Base-by-base conservation (phyloP, 345 rosid genomes). In the Bruguiera parviflora region DNA sequence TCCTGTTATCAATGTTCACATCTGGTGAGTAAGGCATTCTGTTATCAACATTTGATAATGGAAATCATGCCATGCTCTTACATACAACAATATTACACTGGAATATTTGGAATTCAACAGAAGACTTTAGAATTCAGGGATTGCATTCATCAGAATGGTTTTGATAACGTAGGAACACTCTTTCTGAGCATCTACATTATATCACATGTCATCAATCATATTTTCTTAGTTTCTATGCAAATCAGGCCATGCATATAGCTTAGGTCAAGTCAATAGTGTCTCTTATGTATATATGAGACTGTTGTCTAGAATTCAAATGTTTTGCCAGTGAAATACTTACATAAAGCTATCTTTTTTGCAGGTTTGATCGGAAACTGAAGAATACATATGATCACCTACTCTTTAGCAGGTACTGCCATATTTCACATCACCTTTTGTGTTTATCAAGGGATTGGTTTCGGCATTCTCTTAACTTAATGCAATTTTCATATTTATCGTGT, bases 1-100 rank as follows among this genome's bases (percentile, higher is more conserved):
- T 58, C 97, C 98, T 8, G 97, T 91, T 58, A 94, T 94, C 67
- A 94, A 94, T n/a, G 82, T 94, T 74, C 98, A 94, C 72, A 88
- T 94, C 84, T 89, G 98, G 97, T 94, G 65, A 83, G 97, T 89
- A 70, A 81, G 70, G 70, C 64, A 20, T 21, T 72, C 53, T 46
- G 8, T 63, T 68, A 22, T 60, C 58, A 22, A 65, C 43, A 46
- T 32, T 51, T 25, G 25, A 28, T 56, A 20, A 61, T 27, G 24
- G 22, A 66, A 19, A 31, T 59, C 24, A 18, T 3, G 21, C 24
- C 56, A 1, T 32, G 31, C 6, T 7, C 15, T 16, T 64, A 16
- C 18, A 16, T 18, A 18, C 21, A 1, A n/a, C 27, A 37, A 4
- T 5, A 16, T 29, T 58, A 58, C 49, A 21, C 57, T 24, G 9